Percentiles rank a stretch among this genome's conserved stretches.
phyloP scores from a whole-genome alignment of 1,139 yeast genomes.

The Scheffersomyces cryptocercus region DNA sequence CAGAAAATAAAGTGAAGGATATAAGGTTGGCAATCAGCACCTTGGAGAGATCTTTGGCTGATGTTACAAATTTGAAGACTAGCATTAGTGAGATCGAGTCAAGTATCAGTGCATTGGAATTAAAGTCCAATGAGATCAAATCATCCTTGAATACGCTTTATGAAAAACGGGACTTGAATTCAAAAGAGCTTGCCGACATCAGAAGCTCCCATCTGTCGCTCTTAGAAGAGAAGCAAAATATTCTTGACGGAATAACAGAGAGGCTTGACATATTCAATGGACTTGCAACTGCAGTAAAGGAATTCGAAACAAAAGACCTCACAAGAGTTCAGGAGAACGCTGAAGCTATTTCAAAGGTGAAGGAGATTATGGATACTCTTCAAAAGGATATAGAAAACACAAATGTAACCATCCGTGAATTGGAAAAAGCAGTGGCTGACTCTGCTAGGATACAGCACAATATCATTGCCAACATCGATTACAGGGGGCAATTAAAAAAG shows the following conservation, averaged over 20 bases:
- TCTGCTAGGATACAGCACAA: slow-evolving; percentile 38
- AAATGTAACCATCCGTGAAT: slow-evolving; percentile 16
- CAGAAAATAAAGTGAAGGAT: slow-evolving; percentile 60
- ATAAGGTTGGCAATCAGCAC: slow-evolving; percentile 55
- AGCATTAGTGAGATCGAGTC: slow-evolving; percentile 12
- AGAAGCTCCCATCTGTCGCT: slow-evolving; percentile 22
- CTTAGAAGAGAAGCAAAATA: slow-evolving; percentile 6
- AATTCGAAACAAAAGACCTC: slow-evolving; percentile 22
- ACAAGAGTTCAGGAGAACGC: slow-evolving; percentile 19
- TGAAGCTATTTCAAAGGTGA: slow-evolving; percentile 10
- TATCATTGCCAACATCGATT: slow-evolving; percentile 43
- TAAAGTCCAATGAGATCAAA: slow-evolving; percentile 9
- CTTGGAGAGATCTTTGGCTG: slow-evolving; percentile 52
- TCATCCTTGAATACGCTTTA: slow-evolving; percentile 12
- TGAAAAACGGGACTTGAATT: slow-evolving; percentile 6
- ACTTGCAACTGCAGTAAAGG: slow-evolving; percentile 12
- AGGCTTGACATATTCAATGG: slow-evolving; percentile 5
- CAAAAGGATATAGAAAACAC: slow-evolving; percentile 28
- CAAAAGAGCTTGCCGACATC: slow-evolving; percentile 24
- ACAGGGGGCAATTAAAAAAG: slow-evolving; percentile 29
- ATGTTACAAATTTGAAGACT: slow-evolving; percentile 26
- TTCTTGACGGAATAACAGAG: slow-evolving; percentile 3
- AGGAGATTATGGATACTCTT: slow-evolving; percentile 10
- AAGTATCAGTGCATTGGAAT: slow-evolving; percentile 7
- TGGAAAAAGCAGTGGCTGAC: slow-evolving; percentile 35